Evolutionary conservation across 202 grass and related monocot genomes (phyloP).

Genomic region (Elaeis oleifera): DNA sequence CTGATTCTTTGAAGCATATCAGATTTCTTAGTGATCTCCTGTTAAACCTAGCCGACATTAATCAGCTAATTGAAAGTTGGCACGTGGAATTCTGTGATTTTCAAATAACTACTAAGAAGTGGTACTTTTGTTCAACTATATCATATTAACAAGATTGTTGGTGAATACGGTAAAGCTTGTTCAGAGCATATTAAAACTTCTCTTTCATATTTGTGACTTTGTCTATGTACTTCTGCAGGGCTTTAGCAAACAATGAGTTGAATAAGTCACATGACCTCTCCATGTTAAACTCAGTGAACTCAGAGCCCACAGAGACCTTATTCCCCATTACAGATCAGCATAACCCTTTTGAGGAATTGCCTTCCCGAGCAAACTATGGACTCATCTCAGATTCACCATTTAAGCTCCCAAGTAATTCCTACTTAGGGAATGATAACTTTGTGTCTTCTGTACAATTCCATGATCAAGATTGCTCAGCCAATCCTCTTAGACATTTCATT

Average conservation of each 20-base stretch:
- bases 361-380: slow-evolving; percentile 19
- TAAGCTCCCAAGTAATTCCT: slow-evolving; percentile 44
- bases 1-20: too few relatives aligned
- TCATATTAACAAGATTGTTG: too few relatives aligned
- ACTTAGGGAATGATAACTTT: slow-evolving; percentile 34
- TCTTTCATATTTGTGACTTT: too few relatives aligned
- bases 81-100: too few relatives aligned
- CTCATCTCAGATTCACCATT: slow-evolving; percentile 32
- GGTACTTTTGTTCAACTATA: too few relatives aligned
- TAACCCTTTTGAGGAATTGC: slow-evolving; percentile 22
- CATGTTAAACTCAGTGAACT: slow-evolving; percentile 25
- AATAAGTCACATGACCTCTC: slow-evolving; percentile 30
- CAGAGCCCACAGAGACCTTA: slow-evolving; percentile 32
- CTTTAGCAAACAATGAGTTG: slow-evolving; percentile 31
- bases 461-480: slow-evolving; percentile 39
- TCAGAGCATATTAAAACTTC: too few relatives aligned
- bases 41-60: too few relatives aligned
- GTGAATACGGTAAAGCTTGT: too few relatives aligned
- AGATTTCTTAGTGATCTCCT: too few relatives aligned
- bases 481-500: slow-evolving; percentile 58
- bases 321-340: slow-evolving; percentile 40
- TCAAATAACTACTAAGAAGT: too few relatives aligned
- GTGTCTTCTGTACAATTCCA: slow-evolving; percentile 25
- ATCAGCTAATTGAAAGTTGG: too few relatives aligned
- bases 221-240: slow-evolving; percentile 36